Base-by-base conservation (phyloP, 805 yeast genomes). In the Starmera quercuum region DNA sequence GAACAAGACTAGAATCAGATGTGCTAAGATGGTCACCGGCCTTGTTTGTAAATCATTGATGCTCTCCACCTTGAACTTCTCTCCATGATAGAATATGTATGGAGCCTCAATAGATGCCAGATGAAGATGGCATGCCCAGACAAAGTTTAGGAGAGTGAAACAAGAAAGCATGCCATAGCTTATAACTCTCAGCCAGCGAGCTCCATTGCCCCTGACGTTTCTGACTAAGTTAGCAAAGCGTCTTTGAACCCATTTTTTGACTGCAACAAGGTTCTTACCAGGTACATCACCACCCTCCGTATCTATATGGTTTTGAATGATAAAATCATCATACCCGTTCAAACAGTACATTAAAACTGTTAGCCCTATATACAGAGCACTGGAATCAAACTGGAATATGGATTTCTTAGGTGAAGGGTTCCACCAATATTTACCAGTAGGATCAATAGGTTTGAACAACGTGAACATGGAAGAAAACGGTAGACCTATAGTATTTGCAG, bases 401-500 rank as follows among this genome's bases (percentile, higher is more conserved):
- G 26, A 23, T 10, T 23, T 23, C n/a, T 23, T 23, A 23, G 26
- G 12, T 12, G 10, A 6, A 7, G 10, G 9, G 6, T 7, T 23
- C 26, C 26, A 23, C n/a, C n/a, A n/a, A n/a, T n/a, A n/a, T n/a
- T n/a, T n/a, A n/a, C n/a, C n/a, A 14, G 7, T 23, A 6, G 13
- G 6, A 6, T 7, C 7, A 6, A 12, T 14, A 23, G n/a, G n/a
- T 23, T 6, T 9, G 17, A 26, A 30, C 16, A 14, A 7, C 6
- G 11, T 12, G 5, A 18, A 5, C 3, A 23, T 10, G 9, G 12
- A 31, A 17, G 31, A 18, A 18, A 40, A 10, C 16, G 53, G 54
- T 35, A 42, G 49, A n/a, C 63, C 66, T n/a, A 58, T 5, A 1
- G 41, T 7, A 17, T 51, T 40, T 1, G 57, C 44, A 3, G 34